Percentiles rank a stretch among this genome's conserved stretches.
These are phyloP conservation scores for Phycomyces nitens DNA, from an alignment of 192 early-diverging fungal species.

Conservation along the genomic window DNA sequence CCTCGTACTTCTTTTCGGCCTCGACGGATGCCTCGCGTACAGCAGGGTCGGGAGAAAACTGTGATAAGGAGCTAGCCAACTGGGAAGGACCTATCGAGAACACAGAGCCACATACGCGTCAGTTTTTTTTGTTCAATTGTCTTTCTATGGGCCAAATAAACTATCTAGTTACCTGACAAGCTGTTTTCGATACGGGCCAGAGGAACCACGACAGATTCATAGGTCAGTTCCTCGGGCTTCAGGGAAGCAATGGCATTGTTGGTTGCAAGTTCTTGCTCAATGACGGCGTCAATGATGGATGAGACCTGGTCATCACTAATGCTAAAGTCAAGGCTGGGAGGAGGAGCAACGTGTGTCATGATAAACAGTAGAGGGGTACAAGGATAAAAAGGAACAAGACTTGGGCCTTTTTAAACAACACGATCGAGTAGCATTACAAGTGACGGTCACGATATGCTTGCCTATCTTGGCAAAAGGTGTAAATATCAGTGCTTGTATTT, in stretches of 20 bases:
- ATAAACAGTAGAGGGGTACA: not conserved
- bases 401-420: too few species aligned
- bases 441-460: too few species aligned
- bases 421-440: too few species aligned
- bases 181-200: conserved; percentile 32
- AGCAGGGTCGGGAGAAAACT: conserved; percentile 46
- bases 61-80: conserved; percentile 19
- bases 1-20: conserved; percentile 59
- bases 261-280: conserved; percentile 21
- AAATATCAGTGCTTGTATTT: too few species aligned
- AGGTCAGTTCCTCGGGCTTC: conserved; percentile 31
- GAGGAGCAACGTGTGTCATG: conserved; percentile 19
- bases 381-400: conserved; percentile 8
- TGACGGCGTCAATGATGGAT: conserved; percentile 14
- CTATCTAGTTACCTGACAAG: conserved; percentile 13
- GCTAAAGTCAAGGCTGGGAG: conserved; percentile 24
- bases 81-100: conserved; percentile 4
- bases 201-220: conserved; percentile 39
- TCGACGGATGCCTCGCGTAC: conserved; percentile 66
- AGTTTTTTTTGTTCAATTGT: not conserved
- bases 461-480: too few species aligned
- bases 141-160: not conserved
- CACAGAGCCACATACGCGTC: not conserved
- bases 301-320: conserved; percentile 28
- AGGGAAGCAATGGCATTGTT: conserved; percentile 35